phyloP scores from a whole-genome alignment of 2,329 filamentous ascomycete genomes.

The Fusarium sp. region DNA sequence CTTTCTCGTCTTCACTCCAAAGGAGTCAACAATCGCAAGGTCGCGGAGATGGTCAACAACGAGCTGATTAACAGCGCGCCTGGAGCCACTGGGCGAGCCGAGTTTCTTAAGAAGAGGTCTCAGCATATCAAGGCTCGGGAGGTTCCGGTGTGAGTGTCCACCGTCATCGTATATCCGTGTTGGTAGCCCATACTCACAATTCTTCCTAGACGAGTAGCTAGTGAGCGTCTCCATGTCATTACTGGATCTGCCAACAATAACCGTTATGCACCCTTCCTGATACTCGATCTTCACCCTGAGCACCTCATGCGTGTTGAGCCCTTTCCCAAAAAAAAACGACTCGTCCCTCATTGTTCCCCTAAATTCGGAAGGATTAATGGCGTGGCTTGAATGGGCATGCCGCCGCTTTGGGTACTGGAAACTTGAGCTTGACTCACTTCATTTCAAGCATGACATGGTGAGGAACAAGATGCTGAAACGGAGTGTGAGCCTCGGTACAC shows the following conservation, averaged over 20 bases:
- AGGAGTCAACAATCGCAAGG: not conserved
- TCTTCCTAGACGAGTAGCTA: constrained; percentile 9
- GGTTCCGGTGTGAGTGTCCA: constrained; percentile 5
- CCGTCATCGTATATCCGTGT: not conserved
- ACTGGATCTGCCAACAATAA: constrained; percentile 22
- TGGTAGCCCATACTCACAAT: not conserved
- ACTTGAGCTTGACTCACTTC: constrained; percentile 35
- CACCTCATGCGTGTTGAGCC: constrained; percentile 14
- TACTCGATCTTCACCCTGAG: not conserved
- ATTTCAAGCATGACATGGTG: constrained; percentile 22
- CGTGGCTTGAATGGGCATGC: constrained; percentile 27
- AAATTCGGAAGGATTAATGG: constrained; percentile 2
- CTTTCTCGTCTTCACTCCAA: not conserved
- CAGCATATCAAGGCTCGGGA: constrained; percentile 2
- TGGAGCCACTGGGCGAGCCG: not conserved
- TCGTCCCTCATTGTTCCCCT: not conserved
- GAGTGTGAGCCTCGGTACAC: not conserved
- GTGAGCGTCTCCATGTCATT: constrained; percentile 29
- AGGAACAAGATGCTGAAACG: not conserved
- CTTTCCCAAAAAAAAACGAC: not conserved
- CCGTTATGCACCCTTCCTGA: not conserved
- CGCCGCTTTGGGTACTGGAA: constrained; percentile 34
- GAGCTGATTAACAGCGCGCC: not conserved
- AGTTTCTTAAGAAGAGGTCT: not conserved
- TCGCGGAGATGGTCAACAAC: not conserved